Evolutionary conservation across 495 filamentous ascomycete genomes (phyloP), one percentile per base, ranked within the genome.

Genomic region (Podospora fimiseda): DNA sequence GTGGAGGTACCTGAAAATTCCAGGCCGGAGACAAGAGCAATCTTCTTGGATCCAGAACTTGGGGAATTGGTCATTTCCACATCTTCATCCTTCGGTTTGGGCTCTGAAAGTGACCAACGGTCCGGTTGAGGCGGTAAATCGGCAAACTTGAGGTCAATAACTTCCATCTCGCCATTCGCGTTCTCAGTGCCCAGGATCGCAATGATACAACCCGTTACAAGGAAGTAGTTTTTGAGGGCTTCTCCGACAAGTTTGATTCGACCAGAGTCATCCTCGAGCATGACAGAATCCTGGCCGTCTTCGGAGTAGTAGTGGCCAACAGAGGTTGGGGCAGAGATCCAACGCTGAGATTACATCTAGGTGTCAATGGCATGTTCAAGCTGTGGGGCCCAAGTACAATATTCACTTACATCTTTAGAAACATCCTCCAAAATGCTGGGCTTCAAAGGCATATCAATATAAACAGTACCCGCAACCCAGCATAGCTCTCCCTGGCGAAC

Each of bases 401-500:
- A 18, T 15, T 2, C 14, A 75, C 83, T 53, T 68, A 90, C 89
- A 66, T 97, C 90, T 70, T 94, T 95, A 4, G 86, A 84, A 24
- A 99, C 82, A 59, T 99, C 94, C 20, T 96, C 92, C 27, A 99
- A 74, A 71, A 99, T 90, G 62, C 96, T 96, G 0, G 94, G 94
- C 67, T 99, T 99, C 60, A 96, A 65, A 14, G 88, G 84, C 89
- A 97, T 89, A 53, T 96, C 91, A 85, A 96, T 94, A 56, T 93
- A 99, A 23, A 96, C 81, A 0, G 94, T 99, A 8, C 94, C 94
- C 0, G 81, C 76, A 43, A 99, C 86, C 91, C 92, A 99, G 69
- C 94, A 96, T 21, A 97, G 72, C 69, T 96, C 84, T 48, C 93
- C 93, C 67, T 96, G 94, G 60, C 93, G 81, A 13, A 99, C 94